These are phyloP conservation scores for Taiozyma sp. DNA, from an alignment of 1,139 yeast species.

Conservation along the genomic window DNA sequence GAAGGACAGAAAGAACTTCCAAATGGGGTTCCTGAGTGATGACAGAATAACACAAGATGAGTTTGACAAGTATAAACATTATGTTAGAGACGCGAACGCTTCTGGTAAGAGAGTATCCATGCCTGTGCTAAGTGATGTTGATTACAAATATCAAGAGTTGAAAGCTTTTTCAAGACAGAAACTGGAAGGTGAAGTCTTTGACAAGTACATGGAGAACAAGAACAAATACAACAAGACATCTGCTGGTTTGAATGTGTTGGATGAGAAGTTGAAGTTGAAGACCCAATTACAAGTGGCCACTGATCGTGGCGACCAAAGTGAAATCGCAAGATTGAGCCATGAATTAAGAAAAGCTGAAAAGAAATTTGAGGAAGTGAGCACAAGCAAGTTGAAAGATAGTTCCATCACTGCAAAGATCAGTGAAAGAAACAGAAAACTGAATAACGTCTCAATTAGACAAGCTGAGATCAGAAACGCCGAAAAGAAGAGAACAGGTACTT, in stretches of 20 bases:
- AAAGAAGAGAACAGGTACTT: constrained; percentile 43
- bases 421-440: constrained; percentile 70
- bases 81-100: constrained; percentile 54
- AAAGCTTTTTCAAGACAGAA: constrained; percentile 56
- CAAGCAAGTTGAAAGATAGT: constrained; percentile 26
- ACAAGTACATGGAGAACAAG: constrained; percentile 72
- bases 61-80: constrained; percentile 59
- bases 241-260: constrained; percentile 67
- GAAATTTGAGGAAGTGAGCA: constrained; percentile 39
- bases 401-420: constrained; percentile 34
- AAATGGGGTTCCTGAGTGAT: constrained; percentile 77
- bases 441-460: constrained; percentile 67
- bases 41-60: constrained; percentile 63
- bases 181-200: constrained; percentile 71
- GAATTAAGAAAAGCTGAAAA: constrained; percentile 39
- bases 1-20: constrained; percentile 56
- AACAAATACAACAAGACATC: constrained; percentile 50
- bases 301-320: constrained; percentile 52
- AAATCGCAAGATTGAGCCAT: constrained; percentile 37
- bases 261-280: constrained; percentile 60
- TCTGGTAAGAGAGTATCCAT: constrained; percentile 29
- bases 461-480: constrained; percentile 70
- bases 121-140: constrained; percentile 64
- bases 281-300: constrained; percentile 74
- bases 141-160: constrained; percentile 57